phyloP scores from a whole-genome alignment of 2,329 filamentous ascomycete species.

The Hypocreales sp. region DNA sequence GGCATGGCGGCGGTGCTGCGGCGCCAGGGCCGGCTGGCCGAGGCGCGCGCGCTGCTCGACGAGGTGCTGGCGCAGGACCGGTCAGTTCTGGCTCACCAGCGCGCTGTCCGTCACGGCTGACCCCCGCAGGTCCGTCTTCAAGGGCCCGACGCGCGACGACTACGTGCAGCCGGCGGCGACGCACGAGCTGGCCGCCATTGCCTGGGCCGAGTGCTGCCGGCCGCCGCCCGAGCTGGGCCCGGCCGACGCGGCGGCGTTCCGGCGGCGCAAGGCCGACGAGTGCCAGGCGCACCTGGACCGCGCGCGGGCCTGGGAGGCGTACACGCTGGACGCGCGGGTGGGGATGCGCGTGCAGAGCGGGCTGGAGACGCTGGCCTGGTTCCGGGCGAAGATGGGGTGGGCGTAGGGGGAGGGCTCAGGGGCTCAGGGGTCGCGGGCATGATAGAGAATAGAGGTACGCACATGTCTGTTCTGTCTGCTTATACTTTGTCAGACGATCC shows the following conservation, averaged over 20 bases:
- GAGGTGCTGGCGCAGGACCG: slow-evolving; percentile 50
- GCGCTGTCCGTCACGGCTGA: not conserved
- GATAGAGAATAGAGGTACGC: too few species aligned
- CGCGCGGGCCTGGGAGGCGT: slow-evolving; percentile 54
- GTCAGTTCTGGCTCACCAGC: slow-evolving; percentile 19
- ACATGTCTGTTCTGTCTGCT: not conserved
- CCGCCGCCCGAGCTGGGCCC: slow-evolving; percentile 14
- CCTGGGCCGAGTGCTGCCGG: slow-evolving; percentile 54
- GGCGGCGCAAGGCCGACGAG: slow-evolving; percentile 36
- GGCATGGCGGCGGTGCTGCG: slow-evolving; percentile 51
- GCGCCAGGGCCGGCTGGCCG: slow-evolving; percentile 42
- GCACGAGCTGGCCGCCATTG: slow-evolving; percentile 73
- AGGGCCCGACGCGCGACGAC: slow-evolving; percentile 48
- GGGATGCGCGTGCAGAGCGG: slow-evolving; percentile 59
- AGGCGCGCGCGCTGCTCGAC: slow-evolving; percentile 50
- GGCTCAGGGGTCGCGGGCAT: too few species aligned
- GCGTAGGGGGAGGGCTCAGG: not conserved
- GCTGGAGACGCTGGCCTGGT: slow-evolving; percentile 47
- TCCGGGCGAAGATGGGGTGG: slow-evolving; percentile 25
- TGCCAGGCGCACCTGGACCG: slow-evolving; percentile 51
- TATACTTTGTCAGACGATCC: slow-evolving; percentile 1
- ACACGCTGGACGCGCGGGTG: slow-evolving; percentile 58
- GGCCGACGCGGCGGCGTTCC: slow-evolving; percentile 19
- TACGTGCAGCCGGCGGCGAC: slow-evolving; percentile 60
- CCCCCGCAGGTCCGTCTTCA: slow-evolving; percentile 30